Percentiles rank a stretch among this genome's conserved stretches.
Conservation (phyloP, 176 grass and related monocot species). For the Calamus simplicifolius region DNA sequence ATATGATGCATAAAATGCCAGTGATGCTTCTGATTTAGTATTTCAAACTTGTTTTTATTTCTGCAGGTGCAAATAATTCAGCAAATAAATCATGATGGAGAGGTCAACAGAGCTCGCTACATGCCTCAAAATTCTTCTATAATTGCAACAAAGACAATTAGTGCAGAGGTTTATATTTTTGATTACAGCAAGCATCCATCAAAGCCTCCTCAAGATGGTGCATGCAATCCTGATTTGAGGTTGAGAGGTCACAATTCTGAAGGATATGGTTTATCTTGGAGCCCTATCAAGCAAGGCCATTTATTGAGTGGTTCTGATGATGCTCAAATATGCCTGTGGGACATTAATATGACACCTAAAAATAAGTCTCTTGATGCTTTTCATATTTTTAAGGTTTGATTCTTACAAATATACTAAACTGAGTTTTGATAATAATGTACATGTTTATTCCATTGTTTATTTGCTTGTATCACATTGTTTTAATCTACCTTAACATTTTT, state of each 20-base stretch:
- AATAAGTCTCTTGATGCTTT: conserved; percentile 81
- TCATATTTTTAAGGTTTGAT: conserved; percentile 80
- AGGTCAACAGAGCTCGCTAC: conserved; percentile 92
- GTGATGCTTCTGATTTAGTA: not conserved
- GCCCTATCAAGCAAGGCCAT: conserved; percentile 86
- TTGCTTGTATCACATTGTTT: too few species aligned
- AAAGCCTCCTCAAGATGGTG: conserved; percentile 84
- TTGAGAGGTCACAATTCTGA: conserved; percentile 89
- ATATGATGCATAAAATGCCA: not conserved
- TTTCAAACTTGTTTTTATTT: not conserved
- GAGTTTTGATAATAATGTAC: not conserved
- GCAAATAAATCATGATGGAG: conserved; percentile 98
- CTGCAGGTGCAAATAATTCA: conserved; percentile 97
- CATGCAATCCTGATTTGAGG: conserved; percentile 90
- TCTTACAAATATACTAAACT: conserved; percentile 5
- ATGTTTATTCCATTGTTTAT: not conserved
- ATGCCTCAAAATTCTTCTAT: conserved; percentile 98
- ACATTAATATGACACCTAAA: conserved; percentile 69
- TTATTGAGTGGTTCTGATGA: conserved; percentile 97
- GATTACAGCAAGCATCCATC: conserved; percentile 98
- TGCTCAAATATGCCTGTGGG: conserved; percentile 93
- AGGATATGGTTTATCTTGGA: conserved; percentile 99
- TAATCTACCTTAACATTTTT: too few species aligned
- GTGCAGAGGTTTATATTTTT: conserved; percentile 94
- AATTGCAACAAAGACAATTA: conserved; percentile 97